Base-by-base conservation (phyloP, 352 stramenopile genomes). In the Pythium rishiriense region DNA sequence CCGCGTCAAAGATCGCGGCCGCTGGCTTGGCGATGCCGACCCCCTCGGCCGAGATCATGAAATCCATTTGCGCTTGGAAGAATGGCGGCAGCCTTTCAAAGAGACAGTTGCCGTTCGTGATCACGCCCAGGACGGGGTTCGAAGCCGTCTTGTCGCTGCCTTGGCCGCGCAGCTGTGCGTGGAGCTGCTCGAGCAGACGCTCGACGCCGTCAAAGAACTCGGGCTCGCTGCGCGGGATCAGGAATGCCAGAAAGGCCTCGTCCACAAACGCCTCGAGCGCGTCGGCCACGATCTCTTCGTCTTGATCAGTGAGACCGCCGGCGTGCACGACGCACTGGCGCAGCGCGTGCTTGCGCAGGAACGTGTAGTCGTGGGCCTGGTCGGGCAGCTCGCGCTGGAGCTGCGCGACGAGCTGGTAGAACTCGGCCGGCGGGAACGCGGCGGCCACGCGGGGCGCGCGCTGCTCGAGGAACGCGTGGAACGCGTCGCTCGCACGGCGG, bases 21-120 rank as follows among this genome's bases (percentile, higher is more conserved):
- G 50, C 58, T 7, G 81, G 80, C 53, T 88, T 92, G 46, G 79
- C 70, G 1, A 51, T 64, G 39, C 79, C 76, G 31, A 79, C 79
- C 10, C 64, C 22, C 65, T 89, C 80, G 42, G 80, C 79, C 25
- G 78, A 90, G 42, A 89, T 62, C 28, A 85, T 58, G 56, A 88
- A 86, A 37, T 66, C 41, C 52, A 92, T 72, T 55, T 74, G 62
- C 31, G 64, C 24, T 17, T 66, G 62, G 53, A 90, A 87, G 31
- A 65, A 79, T 6, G 49, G 19, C 4, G 83, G 83, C 28, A 92
- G 65, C 11, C 70, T 62, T 11, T 75, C 56, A 39, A 80, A 63
- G 4, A 76, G 49, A 62, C 80, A 89, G 67, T 92, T 92, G 49
- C 83, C 80, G 64, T 92, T 92, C n/a, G 83, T 92, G 56, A 92